phyloP scores from a whole-genome alignment of 768 basidiomycete genomes.

The Sporobolomyces roseus region DNA sequence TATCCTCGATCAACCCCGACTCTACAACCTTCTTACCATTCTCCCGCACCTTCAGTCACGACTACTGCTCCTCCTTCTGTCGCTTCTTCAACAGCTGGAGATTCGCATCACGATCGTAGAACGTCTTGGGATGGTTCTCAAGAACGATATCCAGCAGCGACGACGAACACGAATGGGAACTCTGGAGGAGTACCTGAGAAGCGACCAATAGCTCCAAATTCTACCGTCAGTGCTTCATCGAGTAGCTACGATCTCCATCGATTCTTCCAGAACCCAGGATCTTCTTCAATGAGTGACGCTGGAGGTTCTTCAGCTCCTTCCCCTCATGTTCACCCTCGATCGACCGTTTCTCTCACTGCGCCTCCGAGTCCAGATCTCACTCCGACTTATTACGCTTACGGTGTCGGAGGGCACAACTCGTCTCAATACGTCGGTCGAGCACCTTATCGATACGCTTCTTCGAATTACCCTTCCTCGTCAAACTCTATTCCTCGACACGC shows the following conservation, averaged over 20 bases:
- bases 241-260: slow-evolving; percentile 38
- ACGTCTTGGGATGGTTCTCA: neutral
- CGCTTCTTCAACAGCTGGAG: slow-evolving; percentile 3
- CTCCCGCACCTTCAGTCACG: neutral
- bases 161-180: too few relatives aligned
- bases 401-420: neutral
- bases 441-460: slow-evolving; percentile 16
- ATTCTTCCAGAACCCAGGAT: slow-evolving; percentile 38
- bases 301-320: slow-evolving; percentile 2
- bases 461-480: neutral
- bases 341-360: slow-evolving; percentile 26
- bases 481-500: slow-evolving; percentile 8
- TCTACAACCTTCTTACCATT: neutral
- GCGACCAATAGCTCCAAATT: too few relatives aligned
- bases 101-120: neutral
- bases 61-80: too few relatives aligned
- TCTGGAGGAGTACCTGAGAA: too few relatives aligned
- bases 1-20: neutral
- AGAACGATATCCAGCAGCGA: neutral
- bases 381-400: slow-evolving; percentile 20
- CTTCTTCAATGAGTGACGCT: slow-evolving; percentile 29
- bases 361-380: slow-evolving; percentile 33
- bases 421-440: slow-evolving; percentile 12
- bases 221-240: neutral
- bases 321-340: neutral